Conservation (phyloP, 1,139 yeast species). For the Pichia sp. region DNA sequence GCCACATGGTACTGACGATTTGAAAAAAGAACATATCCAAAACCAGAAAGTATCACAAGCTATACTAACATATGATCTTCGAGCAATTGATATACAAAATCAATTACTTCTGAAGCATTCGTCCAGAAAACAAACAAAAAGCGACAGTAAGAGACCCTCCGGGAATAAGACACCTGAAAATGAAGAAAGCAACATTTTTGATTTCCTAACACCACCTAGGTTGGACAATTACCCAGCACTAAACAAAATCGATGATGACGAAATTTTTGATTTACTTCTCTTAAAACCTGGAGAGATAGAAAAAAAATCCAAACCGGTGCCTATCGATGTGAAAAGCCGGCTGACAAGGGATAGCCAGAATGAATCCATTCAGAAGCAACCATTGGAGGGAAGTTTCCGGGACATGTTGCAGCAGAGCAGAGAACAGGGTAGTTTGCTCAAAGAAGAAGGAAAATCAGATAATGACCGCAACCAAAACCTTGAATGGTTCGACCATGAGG, state of each 20-base stretch:
- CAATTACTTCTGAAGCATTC: background rate
- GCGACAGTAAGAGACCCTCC: background rate
- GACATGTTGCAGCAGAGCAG: background rate
- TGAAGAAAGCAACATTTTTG: background rate
- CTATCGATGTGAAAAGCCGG: background rate
- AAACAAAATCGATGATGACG: background rate
- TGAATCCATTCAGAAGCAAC: background rate
- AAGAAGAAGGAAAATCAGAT: too few species aligned
- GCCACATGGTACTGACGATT: background rate
- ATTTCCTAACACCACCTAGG: background rate
- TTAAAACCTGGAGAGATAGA: background rate
- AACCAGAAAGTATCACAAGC: background rate
- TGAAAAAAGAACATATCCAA: background rate
- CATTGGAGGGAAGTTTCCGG: background rate
- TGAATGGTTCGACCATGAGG: too few species aligned
- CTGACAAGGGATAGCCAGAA: background rate
- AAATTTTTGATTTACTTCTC: background rate
- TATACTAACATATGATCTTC: slow-evolving; percentile 1
- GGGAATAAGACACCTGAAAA: background rate
- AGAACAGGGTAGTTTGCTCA: background rate
- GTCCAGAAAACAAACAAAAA: background rate
- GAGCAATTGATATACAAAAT: background rate
- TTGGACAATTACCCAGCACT: background rate
- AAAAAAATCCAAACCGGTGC: background rate
- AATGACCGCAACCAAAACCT: too few species aligned